Conservation (phyloP, 192 early-diverging fungal species). For the Gamsiella multidivaricata region DNA sequence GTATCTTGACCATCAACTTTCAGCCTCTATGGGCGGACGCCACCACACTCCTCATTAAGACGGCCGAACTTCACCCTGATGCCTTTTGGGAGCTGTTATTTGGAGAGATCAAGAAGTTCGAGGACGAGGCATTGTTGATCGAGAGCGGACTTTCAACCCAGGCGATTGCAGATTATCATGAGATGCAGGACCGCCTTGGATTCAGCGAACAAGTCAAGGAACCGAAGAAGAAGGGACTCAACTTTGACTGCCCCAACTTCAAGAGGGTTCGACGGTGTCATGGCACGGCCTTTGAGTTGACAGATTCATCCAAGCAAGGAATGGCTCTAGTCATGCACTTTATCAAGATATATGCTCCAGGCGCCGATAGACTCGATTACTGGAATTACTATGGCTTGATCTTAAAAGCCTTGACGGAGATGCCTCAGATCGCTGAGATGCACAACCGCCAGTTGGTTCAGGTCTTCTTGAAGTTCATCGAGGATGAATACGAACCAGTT, state of each 20-base stretch:
- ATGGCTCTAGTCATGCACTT: slow-evolving; percentile 57
- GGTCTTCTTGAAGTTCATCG: slow-evolving; percentile 72
- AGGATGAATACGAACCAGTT: slow-evolving; percentile 59
- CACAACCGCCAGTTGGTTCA: slow-evolving; percentile 69
- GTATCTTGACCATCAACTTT: slow-evolving; percentile 84
- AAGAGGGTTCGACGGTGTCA: slow-evolving; percentile 52
- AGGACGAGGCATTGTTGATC: slow-evolving; percentile 68
- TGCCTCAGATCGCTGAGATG: slow-evolving; percentile 70
- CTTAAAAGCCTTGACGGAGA: slow-evolving; percentile 68
- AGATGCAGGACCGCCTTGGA: slow-evolving; percentile 17
- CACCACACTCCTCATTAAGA: slow-evolving; percentile 63
- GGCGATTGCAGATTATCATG: slow-evolving; percentile 40
- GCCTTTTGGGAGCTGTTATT: slow-evolving; percentile 73
- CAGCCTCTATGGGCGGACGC: slow-evolving; percentile 86
- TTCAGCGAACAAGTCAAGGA: slow-evolving; percentile 5
- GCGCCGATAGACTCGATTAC: slow-evolving; percentile 70
- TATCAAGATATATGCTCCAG: slow-evolving; percentile 52
- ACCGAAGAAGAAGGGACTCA: slow-evolving; percentile 50
- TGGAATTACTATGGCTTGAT: slow-evolving; percentile 75
- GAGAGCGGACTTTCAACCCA: slow-evolving; percentile 62
- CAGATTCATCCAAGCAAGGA: slow-evolving; percentile 31
- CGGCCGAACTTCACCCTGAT: slow-evolving; percentile 62
- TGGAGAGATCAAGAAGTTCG: slow-evolving; percentile 64
- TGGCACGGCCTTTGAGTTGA: slow-evolving; percentile 44
- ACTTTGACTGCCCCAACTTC: slow-evolving; percentile 67